These are phyloP conservation scores for Fraxinus sp. DNA, from an alignment of 305 asterid species.

Conservation along the genomic window DNA sequence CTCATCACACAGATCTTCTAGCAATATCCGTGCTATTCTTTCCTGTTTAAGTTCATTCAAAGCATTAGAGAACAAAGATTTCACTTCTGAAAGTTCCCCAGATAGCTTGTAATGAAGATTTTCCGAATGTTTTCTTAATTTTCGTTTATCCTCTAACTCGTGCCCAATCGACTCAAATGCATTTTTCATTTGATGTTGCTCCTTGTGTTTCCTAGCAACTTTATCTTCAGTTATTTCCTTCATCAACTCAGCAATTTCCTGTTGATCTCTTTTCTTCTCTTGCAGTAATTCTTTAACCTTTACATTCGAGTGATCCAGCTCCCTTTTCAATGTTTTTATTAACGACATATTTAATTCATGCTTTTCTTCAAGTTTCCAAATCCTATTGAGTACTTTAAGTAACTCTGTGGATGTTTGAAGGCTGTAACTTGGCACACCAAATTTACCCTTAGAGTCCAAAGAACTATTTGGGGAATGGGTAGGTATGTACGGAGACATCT, in stretches of 20 bases:
- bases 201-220: conserved; percentile 37
- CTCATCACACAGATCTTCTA: conserved; percentile 89
- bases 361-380: conserved; percentile 91
- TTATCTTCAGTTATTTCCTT: conserved; percentile 43
- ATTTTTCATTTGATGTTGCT: conserved; percentile 37
- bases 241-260: conserved; percentile 41
- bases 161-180: conserved; percentile 36
- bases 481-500: conserved; percentile 55
- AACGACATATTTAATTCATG: conserved; percentile 61
- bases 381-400: conserved; percentile 70
- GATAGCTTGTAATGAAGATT: conserved; percentile 47
- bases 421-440: conserved; percentile 51
- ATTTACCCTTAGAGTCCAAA: conserved; percentile 39
- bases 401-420: conserved; percentile 79
- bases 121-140: conserved; percentile 54
- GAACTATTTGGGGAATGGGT: conserved; percentile 39
- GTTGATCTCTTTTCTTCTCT: conserved; percentile 52
- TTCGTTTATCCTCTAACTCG: conserved; percentile 55
- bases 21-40: conserved; percentile 52
- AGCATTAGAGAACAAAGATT: conserved; percentile 44
- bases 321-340: conserved; percentile 56
- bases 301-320: conserved; percentile 51
- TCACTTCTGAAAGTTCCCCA: conserved; percentile 55
- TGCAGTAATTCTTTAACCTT: conserved; percentile 46
- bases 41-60: conserved; percentile 59